A percentile compares a stretch with the other conserved stretches of the same genome.
phyloP scores from a whole-genome alignment of 2,329 filamentous ascomycete genomes.

The Fusarium verticillioides region DNA sequence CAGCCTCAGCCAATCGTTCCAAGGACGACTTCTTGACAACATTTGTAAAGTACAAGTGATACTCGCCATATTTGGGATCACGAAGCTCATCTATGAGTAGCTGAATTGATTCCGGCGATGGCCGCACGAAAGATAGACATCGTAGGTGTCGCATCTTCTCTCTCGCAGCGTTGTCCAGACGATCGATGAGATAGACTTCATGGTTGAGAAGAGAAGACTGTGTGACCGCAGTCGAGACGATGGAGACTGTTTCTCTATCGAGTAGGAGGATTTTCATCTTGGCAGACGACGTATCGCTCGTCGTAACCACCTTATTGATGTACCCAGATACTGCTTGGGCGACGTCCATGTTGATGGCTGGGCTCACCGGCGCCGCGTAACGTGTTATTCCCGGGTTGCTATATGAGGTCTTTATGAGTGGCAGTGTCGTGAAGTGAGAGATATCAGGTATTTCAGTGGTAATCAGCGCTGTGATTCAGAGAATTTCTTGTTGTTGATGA shows the following conservation, averaged over 20 bases:
- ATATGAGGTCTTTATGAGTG: neutral
- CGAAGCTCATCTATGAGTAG: conserved; percentile 93
- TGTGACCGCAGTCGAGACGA: conserved; percentile 93
- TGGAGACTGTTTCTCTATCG: conserved; percentile 92
- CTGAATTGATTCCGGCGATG: conserved; percentile 92
- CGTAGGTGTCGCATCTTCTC: conserved; percentile 99
- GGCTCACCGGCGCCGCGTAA: conserved; percentile 27
- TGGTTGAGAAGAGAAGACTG: conserved; percentile 95
- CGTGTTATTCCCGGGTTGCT: neutral
- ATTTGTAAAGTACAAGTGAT: conserved; percentile 97
- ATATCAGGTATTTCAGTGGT: neutral
- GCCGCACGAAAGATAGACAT: conserved; percentile 92
- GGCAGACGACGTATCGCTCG: conserved; percentile 73
- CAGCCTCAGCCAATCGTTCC: conserved; percentile 92
- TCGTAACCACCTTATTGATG: conserved; percentile 92
- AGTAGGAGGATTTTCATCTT: conserved; percentile 99
- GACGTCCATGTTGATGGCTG: conserved; percentile 80
- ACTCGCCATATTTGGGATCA: conserved; percentile 97
- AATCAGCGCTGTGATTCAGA: neutral
- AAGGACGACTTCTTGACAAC: conserved; percentile 96
- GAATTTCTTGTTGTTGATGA: conserved; percentile 4
- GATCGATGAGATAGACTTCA: conserved; percentile 97
- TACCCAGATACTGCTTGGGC: conserved; percentile 93
- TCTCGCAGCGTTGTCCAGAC: conserved; percentile 86
- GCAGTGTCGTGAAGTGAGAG: neutral